phyloP scores from a whole-genome alignment of 495 filamentous ascomycete species.

The Tuber indicum region DNA sequence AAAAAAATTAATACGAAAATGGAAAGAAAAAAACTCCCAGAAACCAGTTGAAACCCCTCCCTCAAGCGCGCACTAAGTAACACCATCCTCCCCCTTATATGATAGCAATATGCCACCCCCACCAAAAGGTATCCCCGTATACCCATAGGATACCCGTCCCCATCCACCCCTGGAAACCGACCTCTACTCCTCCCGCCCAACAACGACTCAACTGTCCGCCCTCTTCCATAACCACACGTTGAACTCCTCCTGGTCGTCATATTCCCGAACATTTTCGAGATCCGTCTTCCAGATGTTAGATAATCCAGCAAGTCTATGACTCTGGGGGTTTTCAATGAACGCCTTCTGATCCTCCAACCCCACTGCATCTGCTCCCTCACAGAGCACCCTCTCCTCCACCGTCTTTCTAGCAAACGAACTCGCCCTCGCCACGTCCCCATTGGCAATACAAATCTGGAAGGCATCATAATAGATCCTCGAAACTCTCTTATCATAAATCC shows the following conservation, averaged over 20 bases:
- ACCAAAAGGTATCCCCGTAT: neutral
- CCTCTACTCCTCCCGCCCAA: neutral
- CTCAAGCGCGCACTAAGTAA: neutral
- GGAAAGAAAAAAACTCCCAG: neutral
- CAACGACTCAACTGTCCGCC: slow-evolving; percentile 4
- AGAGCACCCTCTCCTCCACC: slow-evolving; percentile 38
- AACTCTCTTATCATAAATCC: slow-evolving; percentile 35
- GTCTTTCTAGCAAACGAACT: slow-evolving; percentile 47
- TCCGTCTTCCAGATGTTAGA: slow-evolving; percentile 44
- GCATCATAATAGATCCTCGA: slow-evolving; percentile 46
- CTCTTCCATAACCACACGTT: slow-evolving; percentile 48
- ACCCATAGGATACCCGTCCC: neutral
- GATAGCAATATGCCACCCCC: neutral
- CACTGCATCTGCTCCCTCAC: slow-evolving; percentile 44
- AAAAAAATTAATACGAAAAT: neutral
- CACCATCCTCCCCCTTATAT: neutral
- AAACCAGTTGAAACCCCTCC: neutral
- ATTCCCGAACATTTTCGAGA: slow-evolving; percentile 37
- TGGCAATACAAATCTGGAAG: slow-evolving; percentile 47
- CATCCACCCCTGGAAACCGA: neutral
- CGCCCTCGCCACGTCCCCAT: slow-evolving; percentile 47
- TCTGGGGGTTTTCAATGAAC: slow-evolving; percentile 43
- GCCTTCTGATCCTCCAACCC: slow-evolving; percentile 38
- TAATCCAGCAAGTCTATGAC: slow-evolving; percentile 42
- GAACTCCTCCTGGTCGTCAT: slow-evolving; percentile 43